Percentiles rank a stretch among this genome's conserved stretches.
phyloP scores from a whole-genome alignment of 768 basidiomycete species.

The Gloeophyllum trabeum region DNA sequence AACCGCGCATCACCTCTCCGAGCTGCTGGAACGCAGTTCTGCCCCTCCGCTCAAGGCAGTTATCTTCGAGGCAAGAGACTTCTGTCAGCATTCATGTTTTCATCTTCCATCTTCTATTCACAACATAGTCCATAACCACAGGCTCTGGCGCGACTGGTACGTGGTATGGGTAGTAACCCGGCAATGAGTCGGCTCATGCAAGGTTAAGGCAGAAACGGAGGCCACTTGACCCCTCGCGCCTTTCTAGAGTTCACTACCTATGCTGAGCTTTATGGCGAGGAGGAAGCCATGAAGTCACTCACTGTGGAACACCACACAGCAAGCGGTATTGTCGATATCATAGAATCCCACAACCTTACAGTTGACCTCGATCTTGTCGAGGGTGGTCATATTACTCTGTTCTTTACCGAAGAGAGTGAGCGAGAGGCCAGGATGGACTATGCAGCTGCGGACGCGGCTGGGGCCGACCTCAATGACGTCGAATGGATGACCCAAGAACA shows the following conservation, averaged over 20 bases:
- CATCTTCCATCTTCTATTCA: neutral
- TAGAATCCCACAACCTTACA: conserved; percentile 30
- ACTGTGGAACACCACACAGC: conserved; percentile 49
- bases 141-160: neutral
- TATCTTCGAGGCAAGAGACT: conserved; percentile 76
- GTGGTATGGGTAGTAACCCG: neutral
- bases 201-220: conserved; percentile 60
- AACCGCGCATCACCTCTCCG: conserved; percentile 61
- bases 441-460: conserved; percentile 40
- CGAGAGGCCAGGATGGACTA: conserved; percentile 29
- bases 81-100: conserved; percentile 45
- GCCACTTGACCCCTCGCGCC: conserved; percentile 49
- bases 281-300: conserved; percentile 43
- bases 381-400: conserved; percentile 39
- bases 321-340: conserved; percentile 32
- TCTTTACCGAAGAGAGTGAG: conserved; percentile 36
- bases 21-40: conserved; percentile 8
- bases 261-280: conserved; percentile 28
- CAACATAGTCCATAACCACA: neutral
- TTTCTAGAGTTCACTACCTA: conserved; percentile 34
- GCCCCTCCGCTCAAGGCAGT: conserved; percentile 32
- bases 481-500: conserved; percentile 36
- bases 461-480: conserved; percentile 31
- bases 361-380: conserved; percentile 50
- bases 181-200: neutral